Evolutionary conservation across 257 asterid species (phyloP).

Genomic region (Fraxinus quadrangulata): DNA sequence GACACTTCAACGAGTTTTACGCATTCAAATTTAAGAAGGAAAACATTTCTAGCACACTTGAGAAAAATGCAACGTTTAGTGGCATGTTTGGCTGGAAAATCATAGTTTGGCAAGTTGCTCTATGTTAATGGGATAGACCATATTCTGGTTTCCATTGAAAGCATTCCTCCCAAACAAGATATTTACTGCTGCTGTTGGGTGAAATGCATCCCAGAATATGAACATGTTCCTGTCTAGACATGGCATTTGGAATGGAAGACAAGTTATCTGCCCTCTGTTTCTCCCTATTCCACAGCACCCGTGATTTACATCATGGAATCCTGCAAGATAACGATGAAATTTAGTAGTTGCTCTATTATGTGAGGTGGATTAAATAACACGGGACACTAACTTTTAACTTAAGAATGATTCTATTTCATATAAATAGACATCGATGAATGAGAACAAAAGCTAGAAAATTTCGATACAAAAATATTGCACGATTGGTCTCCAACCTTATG

Average conservation of each 20-base stretch:
- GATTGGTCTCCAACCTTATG: too few relatives aligned
- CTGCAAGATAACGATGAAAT: background rate
- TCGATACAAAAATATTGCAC: too few relatives aligned
- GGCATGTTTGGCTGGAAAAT: background rate
- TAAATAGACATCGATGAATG: too few relatives aligned
- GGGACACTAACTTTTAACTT: too few relatives aligned
- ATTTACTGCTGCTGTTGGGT: constrained; percentile 31
- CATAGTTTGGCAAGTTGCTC: constrained; percentile 28
- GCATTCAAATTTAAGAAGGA: background rate
- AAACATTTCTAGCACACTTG: background rate
- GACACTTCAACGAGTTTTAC: background rate
- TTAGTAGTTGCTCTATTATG: too few relatives aligned
- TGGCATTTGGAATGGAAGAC: constrained; percentile 35
- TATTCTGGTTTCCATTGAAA: constrained; percentile 18
- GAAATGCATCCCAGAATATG: constrained; percentile 38
- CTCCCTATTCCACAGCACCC: constrained; percentile 34
- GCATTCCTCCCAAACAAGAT: constrained; percentile 27
- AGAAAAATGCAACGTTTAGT: background rate
- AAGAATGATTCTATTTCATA: too few relatives aligned
- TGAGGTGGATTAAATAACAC: too few relatives aligned
- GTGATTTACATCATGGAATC: constrained; percentile 16
- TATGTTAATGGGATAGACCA: constrained; percentile 25
- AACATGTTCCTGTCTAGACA: constrained; percentile 25
- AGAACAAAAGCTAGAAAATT: too few relatives aligned
- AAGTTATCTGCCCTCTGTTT: constrained; percentile 33